These are phyloP conservation scores for Tubosaeta sp. DNA, from an alignment of 768 basidiomycete genomes.

Conservation along the genomic window DNA sequence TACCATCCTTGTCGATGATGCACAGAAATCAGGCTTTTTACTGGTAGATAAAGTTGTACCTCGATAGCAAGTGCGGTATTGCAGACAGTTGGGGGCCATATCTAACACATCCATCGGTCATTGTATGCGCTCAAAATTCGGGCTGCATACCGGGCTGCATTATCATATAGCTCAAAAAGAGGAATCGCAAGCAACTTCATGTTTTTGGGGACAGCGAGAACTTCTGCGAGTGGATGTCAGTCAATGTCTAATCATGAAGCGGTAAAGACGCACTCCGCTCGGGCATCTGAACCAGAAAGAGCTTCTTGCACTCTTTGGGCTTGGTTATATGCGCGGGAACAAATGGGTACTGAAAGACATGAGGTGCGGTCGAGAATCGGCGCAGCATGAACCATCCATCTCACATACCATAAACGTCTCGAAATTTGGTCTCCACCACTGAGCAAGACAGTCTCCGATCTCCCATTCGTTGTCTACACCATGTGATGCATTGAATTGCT, in stretches of 20 bases:
- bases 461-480: constrained; percentile 91
- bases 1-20: too few relatives aligned
- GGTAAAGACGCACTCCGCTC: constrained; percentile 67
- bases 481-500: constrained; percentile 73
- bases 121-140: neutral
- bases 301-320: constrained; percentile 97
- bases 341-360: constrained; percentile 71
- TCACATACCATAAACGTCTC: constrained; percentile 94
- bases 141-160: constrained; percentile 70
- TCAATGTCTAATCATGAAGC: neutral
- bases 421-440: constrained; percentile 98
- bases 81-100: constrained; percentile 95
- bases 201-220: constrained; percentile 95
- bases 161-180: constrained; percentile 96
- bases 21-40: too few relatives aligned
- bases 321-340: constrained; percentile 94
- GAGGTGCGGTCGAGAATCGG: neutral
- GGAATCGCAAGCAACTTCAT: constrained; percentile 98
- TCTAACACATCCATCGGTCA: constrained; percentile 27
- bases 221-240: constrained; percentile 50
- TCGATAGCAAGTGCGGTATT: constrained; percentile 87
- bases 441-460: constrained; percentile 92
- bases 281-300: constrained; percentile 94
- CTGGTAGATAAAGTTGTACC: constrained; percentile 81
- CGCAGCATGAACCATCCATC: neutral